Conservation (phyloP, 2,329 filamentous ascomycete genomes). For the Verticillium alfalfae region DNA sequence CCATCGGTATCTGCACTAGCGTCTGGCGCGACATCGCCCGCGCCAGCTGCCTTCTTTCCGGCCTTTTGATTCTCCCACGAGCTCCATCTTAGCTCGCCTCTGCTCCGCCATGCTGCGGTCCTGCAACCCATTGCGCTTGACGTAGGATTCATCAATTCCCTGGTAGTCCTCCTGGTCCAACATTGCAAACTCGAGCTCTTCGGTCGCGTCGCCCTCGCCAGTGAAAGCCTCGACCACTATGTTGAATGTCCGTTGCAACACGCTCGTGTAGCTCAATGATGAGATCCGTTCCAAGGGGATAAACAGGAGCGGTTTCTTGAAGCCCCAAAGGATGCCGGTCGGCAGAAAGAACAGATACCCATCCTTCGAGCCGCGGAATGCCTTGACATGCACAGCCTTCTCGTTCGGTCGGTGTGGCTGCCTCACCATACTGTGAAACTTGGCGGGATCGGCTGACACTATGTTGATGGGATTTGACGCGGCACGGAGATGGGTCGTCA, state of each 20-base stretch:
- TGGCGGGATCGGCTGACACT: conserved; percentile 44
- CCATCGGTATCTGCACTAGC: conserved; percentile 28
- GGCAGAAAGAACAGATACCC: conserved; percentile 63
- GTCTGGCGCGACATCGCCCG: conserved; percentile 28
- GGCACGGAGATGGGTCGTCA: conserved; percentile 44
- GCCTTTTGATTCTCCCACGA: conserved; percentile 54
- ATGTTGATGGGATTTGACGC: conserved; percentile 43
- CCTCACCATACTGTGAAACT: conserved; percentile 51
- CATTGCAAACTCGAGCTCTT: conserved; percentile 65
- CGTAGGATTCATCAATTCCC: conserved; percentile 57
- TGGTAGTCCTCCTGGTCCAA: conserved; percentile 63
- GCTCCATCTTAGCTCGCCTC: conserved; percentile 57
- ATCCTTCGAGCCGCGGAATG: conserved; percentile 63
- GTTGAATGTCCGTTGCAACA: conserved; percentile 65
- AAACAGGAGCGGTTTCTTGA: conserved; percentile 64
- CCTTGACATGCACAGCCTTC: conserved; percentile 60
- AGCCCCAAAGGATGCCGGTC: conserved; percentile 63
- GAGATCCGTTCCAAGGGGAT: conserved; percentile 55
- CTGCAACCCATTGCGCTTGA: conserved; percentile 55
- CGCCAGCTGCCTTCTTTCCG: conserved; percentile 33
- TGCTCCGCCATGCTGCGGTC: conserved; percentile 66
- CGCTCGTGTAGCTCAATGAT: conserved; percentile 62
- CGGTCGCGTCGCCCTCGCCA: conserved; percentile 38
- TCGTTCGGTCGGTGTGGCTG: conserved; percentile 56
- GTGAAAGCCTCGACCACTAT: conserved; percentile 57